phyloP scores from a whole-genome alignment of 768 basidiomycete species.

The Xerocomellus amylosporus region DNA sequence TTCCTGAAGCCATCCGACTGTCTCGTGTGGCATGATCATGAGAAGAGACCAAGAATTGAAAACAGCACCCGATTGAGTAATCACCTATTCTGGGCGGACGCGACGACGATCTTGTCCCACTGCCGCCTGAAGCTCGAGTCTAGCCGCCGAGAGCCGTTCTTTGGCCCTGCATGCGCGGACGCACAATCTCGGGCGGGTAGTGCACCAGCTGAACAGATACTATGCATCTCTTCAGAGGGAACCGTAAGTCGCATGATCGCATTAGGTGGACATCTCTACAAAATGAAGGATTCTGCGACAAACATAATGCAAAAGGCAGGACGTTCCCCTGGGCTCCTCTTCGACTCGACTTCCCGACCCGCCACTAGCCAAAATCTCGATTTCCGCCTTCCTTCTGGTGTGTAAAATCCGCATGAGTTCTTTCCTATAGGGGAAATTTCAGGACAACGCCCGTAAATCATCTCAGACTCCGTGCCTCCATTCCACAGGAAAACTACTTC shows the following conservation, averaged over 20 bases:
- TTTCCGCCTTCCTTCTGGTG: slow-evolving; percentile 87
- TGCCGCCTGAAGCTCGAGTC: no score
- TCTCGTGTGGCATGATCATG: no score
- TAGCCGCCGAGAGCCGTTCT: no score
- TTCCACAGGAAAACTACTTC: slow-evolving; percentile 44
- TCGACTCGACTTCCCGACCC: neutral
- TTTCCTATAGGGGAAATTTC: slow-evolving; percentile 45
- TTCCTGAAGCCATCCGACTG: neutral
- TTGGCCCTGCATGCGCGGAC: no score
- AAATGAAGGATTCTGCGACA: slow-evolving; percentile 24
- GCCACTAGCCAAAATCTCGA: slow-evolving; percentile 56
- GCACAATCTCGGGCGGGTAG: no score
- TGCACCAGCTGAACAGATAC: no score
- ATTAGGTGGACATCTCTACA: slow-evolving; percentile 20
- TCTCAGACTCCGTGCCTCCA: slow-evolving; percentile 59
- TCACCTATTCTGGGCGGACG: no score
- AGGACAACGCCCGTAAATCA: neutral
- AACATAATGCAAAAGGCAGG: slow-evolving; percentile 27
- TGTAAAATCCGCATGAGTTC: slow-evolving; percentile 82
- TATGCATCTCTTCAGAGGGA: no score
- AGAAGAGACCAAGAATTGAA: no score
- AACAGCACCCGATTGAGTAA: no score
- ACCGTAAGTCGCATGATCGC: no score
- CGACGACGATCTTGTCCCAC: no score
- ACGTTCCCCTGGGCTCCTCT: slow-evolving; percentile 11